Conservation (phyloP, 2,329 filamentous ascomycete genomes). For the Claviceps cyperi region DNA sequence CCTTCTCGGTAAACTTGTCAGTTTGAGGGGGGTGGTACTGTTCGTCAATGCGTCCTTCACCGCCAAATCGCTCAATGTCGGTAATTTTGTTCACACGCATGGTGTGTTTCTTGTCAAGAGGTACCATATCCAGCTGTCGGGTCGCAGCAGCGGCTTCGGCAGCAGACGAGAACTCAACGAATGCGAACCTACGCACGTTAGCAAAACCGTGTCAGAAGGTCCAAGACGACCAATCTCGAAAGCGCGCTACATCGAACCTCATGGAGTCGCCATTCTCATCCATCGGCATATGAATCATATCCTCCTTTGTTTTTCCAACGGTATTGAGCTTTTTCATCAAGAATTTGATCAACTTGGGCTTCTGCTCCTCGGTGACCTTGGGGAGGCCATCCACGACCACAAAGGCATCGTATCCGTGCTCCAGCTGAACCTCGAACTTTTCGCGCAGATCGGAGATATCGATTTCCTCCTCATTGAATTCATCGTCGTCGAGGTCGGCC, state of each 20-base stretch:
- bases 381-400: slow-evolving; percentile 93
- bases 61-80: slow-evolving; percentile 90
- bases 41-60: slow-evolving; percentile 86
- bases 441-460: slow-evolving; percentile 89
- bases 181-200: slow-evolving; percentile 57
- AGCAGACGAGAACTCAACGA: slow-evolving; percentile 87
- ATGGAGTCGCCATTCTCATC: slow-evolving; percentile 75
- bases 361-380: slow-evolving; percentile 75
- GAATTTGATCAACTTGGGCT: slow-evolving; percentile 91
- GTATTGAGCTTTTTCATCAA: slow-evolving; percentile 82
- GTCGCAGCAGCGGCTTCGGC: slow-evolving; percentile 82
- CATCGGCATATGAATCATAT: slow-evolving; percentile 87
- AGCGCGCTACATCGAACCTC: slow-evolving; percentile 42
- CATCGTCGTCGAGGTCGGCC: slow-evolving; percentile 72
- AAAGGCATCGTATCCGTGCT: slow-evolving; percentile 92
- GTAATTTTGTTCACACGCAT: slow-evolving; percentile 95
- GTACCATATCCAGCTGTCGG: slow-evolving; percentile 70
- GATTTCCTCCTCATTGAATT: slow-evolving; percentile 83
- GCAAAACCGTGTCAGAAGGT: neutral
- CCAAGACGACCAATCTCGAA: neutral
- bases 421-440: slow-evolving; percentile 89
- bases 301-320: slow-evolving; percentile 73
- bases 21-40: slow-evolving; percentile 73
- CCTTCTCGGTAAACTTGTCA: slow-evolving; percentile 76
- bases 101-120: slow-evolving; percentile 94